Evolutionary conservation across 73 alveolate species (phyloP).

Genomic region (Uronychia binucleata): DNA sequence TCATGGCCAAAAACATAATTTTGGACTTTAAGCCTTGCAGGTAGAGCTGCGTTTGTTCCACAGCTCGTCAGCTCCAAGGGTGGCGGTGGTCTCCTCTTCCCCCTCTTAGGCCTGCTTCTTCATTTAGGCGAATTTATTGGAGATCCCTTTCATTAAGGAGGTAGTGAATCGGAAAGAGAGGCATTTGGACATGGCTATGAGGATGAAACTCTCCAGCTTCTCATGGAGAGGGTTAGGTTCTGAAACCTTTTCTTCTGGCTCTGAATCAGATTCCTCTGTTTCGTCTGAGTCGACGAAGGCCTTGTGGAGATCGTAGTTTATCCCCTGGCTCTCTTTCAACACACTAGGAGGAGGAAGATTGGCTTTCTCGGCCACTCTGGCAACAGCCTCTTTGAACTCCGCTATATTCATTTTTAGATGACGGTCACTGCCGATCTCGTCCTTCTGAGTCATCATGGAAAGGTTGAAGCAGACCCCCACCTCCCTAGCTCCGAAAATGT

Average conservation of each 20-base stretch:
- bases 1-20: no score
- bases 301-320: background rate
- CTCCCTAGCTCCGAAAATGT: conserved; percentile 74
- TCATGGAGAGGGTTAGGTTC: background rate
- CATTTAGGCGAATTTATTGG: background rate
- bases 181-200: background rate
- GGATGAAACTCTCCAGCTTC: background rate
- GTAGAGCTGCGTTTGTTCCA: background rate
- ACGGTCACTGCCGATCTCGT: conserved; percentile 71
- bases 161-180: background rate
- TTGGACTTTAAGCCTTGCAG: no score
- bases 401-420: conserved; percentile 69
- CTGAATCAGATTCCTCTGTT: background rate
- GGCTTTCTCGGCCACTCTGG: conserved; percentile 71
- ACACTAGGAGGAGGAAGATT: conserved; percentile 6
- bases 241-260: background rate
- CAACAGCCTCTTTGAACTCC: conserved; percentile 79
- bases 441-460: conserved; percentile 78
- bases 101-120: background rate
- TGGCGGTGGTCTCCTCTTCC: background rate
- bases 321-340: background rate
- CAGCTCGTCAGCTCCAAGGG: background rate
- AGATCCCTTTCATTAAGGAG: background rate
- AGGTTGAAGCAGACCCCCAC: conserved; percentile 65
- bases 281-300: background rate